Conservation (phyloP, 1,139 yeast species). For the Yamadazyma dushanensis region DNA sequence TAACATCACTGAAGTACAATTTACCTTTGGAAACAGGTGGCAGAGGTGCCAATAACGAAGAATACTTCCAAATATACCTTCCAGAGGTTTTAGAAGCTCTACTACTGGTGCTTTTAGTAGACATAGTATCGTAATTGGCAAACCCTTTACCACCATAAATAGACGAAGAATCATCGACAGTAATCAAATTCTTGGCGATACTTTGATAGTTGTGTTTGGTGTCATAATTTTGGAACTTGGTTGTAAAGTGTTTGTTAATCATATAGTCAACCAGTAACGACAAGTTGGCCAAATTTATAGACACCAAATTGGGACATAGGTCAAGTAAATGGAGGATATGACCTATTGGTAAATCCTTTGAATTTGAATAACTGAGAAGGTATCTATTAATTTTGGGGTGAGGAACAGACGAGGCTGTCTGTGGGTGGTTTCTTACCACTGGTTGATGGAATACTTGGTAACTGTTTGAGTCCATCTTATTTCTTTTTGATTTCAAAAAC, state of each 20-base stretch:
- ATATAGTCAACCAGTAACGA: constrained; percentile 61
- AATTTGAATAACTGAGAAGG: constrained; percentile 54
- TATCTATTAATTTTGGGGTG: constrained; percentile 66
- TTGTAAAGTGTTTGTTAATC: constrained; percentile 31
- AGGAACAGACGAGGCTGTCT: constrained; percentile 5
- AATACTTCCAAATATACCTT: constrained; percentile 14
- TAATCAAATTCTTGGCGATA: constrained; percentile 17
- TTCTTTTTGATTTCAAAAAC: constrained; percentile 21
- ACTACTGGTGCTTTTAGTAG: constrained; percentile 10
- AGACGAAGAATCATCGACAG: constrained; percentile 16
- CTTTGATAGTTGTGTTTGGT: constrained; percentile 38
- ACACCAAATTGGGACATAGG: constrained; percentile 55
- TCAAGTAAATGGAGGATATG: constrained; percentile 59
- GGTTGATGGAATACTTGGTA: constrained; percentile 2
- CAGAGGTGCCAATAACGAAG: constrained; percentile 34
- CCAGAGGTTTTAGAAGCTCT: constrained; percentile 5
- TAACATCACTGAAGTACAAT: constrained; percentile 43
- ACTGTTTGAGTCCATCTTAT: constrained; percentile 5
- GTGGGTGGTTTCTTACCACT: constrained; percentile 3
- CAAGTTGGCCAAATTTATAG: constrained; percentile 54
- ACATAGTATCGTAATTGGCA: constrained; percentile 12
- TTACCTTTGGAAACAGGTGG: constrained; percentile 38
- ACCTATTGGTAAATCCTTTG: constrained; percentile 71
- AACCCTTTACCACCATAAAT: constrained; percentile 13
- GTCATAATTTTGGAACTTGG: constrained; percentile 42